These are phyloP conservation scores for Heliosperma pusillum DNA, from an alignment of 148 eudicot genomes.

Conservation along the genomic window DNA sequence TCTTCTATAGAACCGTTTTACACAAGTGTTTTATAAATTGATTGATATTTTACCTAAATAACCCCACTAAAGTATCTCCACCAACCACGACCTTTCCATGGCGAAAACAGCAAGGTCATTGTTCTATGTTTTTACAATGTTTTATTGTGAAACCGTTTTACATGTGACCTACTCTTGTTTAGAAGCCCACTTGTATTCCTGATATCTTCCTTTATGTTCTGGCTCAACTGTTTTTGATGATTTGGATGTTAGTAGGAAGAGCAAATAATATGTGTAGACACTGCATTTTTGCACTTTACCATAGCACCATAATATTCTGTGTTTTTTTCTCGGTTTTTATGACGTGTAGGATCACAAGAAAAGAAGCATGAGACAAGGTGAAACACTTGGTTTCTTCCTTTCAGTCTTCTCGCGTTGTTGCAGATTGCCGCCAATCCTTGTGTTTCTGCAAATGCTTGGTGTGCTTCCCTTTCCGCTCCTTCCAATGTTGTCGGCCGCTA, in stretches of 20 bases:
- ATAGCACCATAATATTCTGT: background rate
- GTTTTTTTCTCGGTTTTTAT: background rate
- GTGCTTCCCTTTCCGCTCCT: too few relatives aligned
- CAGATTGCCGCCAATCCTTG: background rate
- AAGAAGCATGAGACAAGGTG: conserved; percentile 59
- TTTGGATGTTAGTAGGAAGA: background rate
- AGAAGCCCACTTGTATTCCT: background rate
- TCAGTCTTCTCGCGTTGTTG: background rate
- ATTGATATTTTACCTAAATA: too few relatives aligned
- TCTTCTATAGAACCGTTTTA: too few relatives aligned
- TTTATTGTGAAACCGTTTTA: too few relatives aligned
- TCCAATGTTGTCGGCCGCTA: background rate
- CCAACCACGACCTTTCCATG: too few relatives aligned
- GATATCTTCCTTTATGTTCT: too few relatives aligned
- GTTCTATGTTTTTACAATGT: too few relatives aligned
- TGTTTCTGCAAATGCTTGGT: background rate
- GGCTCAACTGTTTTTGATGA: background rate
- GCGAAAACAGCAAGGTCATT: too few relatives aligned
- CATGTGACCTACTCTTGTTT: too few relatives aligned
- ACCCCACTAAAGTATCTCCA: too few relatives aligned
- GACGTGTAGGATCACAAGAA: conserved; percentile 64
- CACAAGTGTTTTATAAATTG: too few relatives aligned
- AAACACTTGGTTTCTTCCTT: conserved; percentile 3
- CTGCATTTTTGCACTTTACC: background rate
- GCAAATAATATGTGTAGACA: background rate